Evolutionary conservation across 2,329 filamentous ascomycete genomes (phyloP).

Genomic region (Monosporascus cannonballus): DNA sequence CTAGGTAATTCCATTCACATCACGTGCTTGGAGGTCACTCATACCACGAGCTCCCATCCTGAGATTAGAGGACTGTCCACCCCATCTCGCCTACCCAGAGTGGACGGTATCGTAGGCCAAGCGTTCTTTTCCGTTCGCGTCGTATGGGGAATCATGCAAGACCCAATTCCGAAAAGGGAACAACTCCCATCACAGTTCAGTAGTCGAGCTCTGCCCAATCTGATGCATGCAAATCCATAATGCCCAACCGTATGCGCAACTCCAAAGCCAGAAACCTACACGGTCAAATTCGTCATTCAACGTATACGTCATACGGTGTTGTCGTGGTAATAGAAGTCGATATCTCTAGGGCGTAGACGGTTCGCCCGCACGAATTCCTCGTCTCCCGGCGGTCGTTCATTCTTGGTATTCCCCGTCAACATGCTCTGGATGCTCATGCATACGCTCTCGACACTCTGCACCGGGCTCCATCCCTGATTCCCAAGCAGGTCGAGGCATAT

Average conservation of each 20-base stretch:
- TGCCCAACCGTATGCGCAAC: conserved; percentile 9
- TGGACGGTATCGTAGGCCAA: too few relatives aligned
- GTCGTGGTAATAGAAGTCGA: conserved; percentile 92
- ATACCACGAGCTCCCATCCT: too few relatives aligned
- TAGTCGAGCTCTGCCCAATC: not conserved
- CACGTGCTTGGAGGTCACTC: too few relatives aligned
- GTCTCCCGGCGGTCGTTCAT: conserved; percentile 85
- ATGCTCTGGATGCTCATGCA: conserved; percentile 98
- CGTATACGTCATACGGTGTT: conserved; percentile 54
- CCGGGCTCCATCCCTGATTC: conserved; percentile 84
- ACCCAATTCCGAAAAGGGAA: too few relatives aligned
- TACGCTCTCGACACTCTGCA: conserved; percentile 94
- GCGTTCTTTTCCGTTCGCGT: too few relatives aligned
- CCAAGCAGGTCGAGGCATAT: conserved; percentile 95
- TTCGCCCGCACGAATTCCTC: conserved; percentile 83
- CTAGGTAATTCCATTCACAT: too few relatives aligned
- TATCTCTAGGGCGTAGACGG: conserved; percentile 73
- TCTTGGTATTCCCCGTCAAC: conserved; percentile 89
- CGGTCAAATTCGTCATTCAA: conserved; percentile 3
- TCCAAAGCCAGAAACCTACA: conserved; percentile 9
- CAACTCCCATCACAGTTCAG: too few relatives aligned
- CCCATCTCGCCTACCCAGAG: too few relatives aligned
- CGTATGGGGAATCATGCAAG: not conserved
- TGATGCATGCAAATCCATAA: not conserved
- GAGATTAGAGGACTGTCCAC: too few relatives aligned